Conservation (phyloP, 176 grass and related monocot species). For the Dendrocalamus sinicus region DNA sequence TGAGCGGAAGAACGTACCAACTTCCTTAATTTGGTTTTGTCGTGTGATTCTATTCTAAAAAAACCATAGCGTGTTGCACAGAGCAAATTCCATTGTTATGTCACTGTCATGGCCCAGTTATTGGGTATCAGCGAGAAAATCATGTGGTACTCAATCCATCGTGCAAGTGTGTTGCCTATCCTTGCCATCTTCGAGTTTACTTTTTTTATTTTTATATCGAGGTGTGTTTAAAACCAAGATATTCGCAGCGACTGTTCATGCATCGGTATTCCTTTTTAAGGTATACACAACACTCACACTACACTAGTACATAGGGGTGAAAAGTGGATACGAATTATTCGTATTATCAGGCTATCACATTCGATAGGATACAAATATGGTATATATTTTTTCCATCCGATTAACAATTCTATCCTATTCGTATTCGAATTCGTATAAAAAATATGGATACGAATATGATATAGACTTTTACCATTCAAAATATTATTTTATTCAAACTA, state of each 20-base stretch:
- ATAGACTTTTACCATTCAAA: too few relatives aligned
- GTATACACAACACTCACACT: too few relatives aligned
- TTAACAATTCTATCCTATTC: too few relatives aligned
- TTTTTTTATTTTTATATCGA: not conserved
- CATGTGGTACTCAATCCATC: not conserved
- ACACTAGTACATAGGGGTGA: too few relatives aligned
- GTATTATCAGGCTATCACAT: too few relatives aligned
- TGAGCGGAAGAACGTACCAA: not conserved
- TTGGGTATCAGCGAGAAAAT: not conserved
- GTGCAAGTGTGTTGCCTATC: not conserved
- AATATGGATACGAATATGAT: too few relatives aligned
- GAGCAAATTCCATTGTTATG: not conserved
- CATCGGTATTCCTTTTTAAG: not conserved
- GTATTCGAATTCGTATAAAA: too few relatives aligned
- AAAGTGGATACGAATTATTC: too few relatives aligned
- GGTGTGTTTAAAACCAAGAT: slow-evolving; percentile 28
- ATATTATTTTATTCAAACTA: too few relatives aligned
- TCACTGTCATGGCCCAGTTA: not conserved
- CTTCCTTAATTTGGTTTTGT: not conserved
- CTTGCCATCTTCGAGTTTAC: not conserved
- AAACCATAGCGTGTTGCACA: not conserved
- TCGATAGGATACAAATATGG: too few relatives aligned
- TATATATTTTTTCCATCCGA: too few relatives aligned
- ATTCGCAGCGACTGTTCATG: not conserved
- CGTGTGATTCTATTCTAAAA: slow-evolving; percentile 6